phyloP scores from a whole-genome alignment of 2,329 filamentous ascomycete genomes.

The Tolypocladium inflatum region DNA sequence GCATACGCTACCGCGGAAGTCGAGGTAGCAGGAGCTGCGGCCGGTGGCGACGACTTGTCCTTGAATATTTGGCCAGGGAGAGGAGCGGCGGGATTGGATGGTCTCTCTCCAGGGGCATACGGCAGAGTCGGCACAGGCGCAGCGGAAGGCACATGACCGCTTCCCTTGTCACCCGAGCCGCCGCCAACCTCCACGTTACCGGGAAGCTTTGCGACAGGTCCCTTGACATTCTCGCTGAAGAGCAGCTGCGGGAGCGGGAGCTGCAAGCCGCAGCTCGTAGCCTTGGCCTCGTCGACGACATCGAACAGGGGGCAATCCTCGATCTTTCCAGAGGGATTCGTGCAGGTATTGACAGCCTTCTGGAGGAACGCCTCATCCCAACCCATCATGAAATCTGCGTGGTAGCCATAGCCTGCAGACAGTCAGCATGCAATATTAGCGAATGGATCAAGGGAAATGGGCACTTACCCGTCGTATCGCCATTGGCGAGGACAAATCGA shows the following conservation, averaged over 20 bases:
- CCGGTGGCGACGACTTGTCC: conserved; percentile 8
- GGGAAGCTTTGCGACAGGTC: conserved; percentile 51
- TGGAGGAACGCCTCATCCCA: conserved; percentile 66
- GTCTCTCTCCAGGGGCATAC: conserved; percentile 25
- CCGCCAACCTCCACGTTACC: conserved; percentile 27
- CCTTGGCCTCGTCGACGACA: conserved; percentile 51
- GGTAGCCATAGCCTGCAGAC: conserved; percentile 56
- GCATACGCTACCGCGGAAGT: conserved; percentile 3
- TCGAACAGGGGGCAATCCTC: conserved; percentile 68
- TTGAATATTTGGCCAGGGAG: conserved; percentile 35
- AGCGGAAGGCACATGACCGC: conserved; percentile 4
- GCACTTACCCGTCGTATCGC: conserved; percentile 59
- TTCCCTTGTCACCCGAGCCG: conserved; percentile 7
- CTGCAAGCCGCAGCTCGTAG: conserved; percentile 50
- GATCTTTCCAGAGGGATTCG: conserved; percentile 57
- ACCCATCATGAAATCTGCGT: conserved; percentile 73
- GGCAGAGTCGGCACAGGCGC: conserved; percentile 15
- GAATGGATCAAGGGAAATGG: background rate
- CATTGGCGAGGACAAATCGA: conserved; percentile 67
- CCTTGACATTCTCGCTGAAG: conserved; percentile 47
- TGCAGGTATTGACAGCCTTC: conserved; percentile 65
- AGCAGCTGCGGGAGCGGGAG: conserved; percentile 44
- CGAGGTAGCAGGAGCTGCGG: background rate
- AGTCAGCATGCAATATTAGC: conserved; percentile 1
- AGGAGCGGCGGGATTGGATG: conserved; percentile 20